Conservation (phyloP, 257 asterid species). For the Jacaranda copaia region DNA sequence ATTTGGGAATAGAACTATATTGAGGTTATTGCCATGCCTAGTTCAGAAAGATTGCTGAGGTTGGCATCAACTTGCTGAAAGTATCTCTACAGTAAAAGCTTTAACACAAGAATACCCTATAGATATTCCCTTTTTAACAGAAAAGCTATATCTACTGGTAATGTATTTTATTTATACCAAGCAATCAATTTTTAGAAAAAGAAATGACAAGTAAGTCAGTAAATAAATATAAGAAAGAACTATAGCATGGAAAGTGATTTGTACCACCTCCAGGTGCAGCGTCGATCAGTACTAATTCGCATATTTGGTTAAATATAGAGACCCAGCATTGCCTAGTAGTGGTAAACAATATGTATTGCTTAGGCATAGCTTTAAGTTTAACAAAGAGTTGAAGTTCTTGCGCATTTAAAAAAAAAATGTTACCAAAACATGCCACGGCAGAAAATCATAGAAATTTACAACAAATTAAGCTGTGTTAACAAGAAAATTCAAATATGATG, state of each 20-base stretch:
- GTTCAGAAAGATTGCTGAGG: background rate
- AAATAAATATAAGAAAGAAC: background rate
- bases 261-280: no score
- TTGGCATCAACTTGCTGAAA: background rate
- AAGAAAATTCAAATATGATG: background rate
- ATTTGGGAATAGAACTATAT: background rate
- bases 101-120: background rate
- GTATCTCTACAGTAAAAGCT: background rate
- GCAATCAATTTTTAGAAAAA: background rate
- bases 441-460: background rate
- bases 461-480: background rate
- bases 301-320: background rate
- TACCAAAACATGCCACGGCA: background rate
- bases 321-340: background rate
- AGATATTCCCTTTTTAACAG: no score
- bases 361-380: no score
- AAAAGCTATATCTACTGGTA: no score
- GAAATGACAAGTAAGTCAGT: background rate
- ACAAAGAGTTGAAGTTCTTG: background rate
- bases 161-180: background rate
- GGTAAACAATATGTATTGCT: no score
- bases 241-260: background rate
- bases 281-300: background rate
- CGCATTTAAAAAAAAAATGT: no score
- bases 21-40: background rate